These are phyloP conservation scores for Protomyces macrosporus DNA, from an alignment of 1,139 yeast species.

Conservation along the genomic window DNA sequence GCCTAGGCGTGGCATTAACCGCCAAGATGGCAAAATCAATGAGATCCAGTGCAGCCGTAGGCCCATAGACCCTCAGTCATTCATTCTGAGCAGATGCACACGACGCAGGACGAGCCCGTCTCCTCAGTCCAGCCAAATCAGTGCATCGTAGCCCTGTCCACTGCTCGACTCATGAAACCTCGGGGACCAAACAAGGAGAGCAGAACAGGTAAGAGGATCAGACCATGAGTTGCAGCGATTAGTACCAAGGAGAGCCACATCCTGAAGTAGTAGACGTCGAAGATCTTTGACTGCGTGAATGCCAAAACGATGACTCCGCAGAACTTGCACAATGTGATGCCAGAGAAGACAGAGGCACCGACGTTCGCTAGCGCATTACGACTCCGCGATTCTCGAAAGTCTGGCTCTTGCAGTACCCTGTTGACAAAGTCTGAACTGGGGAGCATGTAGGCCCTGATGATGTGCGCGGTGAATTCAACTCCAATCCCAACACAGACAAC, in stretches of 20 bases:
- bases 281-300: conserved; percentile 77
- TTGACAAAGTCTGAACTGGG: conserved; percentile 30
- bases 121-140: too few species aligned
- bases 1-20: too few species aligned
- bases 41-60: too few species aligned
- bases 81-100: too few species aligned
- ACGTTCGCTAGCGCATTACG: conserved; percentile 62
- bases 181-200: conserved; percentile 62
- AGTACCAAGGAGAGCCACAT: conserved; percentile 88
- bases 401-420: conserved; percentile 2
- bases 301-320: conserved; percentile 84
- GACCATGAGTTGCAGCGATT: conserved; percentile 71
- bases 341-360: conserved; percentile 84
- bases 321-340: conserved; percentile 81
- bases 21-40: too few species aligned
- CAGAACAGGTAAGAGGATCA: conserved; percentile 70
- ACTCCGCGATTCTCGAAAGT: conserved; percentile 43
- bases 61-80: too few species aligned
- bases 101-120: too few species aligned
- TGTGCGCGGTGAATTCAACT: conserved; percentile 86
- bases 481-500: conserved; percentile 87
- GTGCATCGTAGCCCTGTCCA: too few species aligned
- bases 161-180: conserved; percentile 40
- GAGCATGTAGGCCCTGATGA: conserved; percentile 69
- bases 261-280: conserved; percentile 84